A percentile compares a stretch with the other conserved stretches of the same genome.
Conservation (phyloP, 78 protist genomes). For the Dictyostelium purpureum region DNA sequence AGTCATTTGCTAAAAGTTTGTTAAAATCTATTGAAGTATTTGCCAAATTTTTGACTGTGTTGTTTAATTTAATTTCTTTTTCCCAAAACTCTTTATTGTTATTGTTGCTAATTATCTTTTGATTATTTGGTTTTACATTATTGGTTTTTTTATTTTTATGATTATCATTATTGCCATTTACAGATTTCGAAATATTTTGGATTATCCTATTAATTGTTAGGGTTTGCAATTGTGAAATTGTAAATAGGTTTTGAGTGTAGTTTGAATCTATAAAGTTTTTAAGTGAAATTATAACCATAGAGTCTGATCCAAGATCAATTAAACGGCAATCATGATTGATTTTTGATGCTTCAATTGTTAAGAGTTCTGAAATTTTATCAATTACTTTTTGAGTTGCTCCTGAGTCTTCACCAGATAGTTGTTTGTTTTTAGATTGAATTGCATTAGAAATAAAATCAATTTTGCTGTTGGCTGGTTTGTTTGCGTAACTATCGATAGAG, state of each 20-base stretch:
- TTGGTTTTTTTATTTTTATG: no score
- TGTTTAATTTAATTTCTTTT: slow-evolving; percentile 14
- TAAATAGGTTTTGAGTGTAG: neutral
- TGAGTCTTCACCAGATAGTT: neutral
- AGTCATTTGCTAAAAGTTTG: no score
- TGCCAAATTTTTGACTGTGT: neutral
- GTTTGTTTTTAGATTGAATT: neutral
- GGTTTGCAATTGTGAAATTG: slow-evolving; percentile 13
- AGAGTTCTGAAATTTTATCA: neutral
- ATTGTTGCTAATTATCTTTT: neutral
- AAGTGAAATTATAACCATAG: slow-evolving; percentile 15
- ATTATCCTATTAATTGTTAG: neutral
- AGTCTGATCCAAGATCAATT: slow-evolving; percentile 38
- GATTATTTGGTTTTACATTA: no score
- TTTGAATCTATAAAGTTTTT: slow-evolving; percentile 39
- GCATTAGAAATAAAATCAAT: neutral
- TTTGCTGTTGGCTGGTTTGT: neutral
- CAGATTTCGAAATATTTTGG: neutral
- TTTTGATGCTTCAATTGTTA: neutral
- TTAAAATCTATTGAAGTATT: neutral
- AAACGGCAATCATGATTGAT: neutral
- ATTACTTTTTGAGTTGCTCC: neutral
- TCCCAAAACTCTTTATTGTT: neutral
- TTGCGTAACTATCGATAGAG: no score
- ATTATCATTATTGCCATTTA: neutral